Evolutionary conservation across 2,329 filamentous ascomycete species (phyloP).

Genomic region (Meredithiella fracta): DNA sequence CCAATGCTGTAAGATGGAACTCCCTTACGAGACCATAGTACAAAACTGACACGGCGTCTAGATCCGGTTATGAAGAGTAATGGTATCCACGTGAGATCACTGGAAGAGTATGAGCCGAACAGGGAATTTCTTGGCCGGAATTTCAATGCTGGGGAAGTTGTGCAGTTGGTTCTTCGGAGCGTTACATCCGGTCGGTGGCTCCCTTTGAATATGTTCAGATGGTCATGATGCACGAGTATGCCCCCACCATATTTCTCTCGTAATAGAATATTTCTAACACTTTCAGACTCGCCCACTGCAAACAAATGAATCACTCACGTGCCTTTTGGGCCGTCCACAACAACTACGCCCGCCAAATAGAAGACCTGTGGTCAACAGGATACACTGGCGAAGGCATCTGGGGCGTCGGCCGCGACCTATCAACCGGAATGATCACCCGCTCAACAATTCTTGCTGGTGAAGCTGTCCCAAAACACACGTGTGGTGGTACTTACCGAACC

Average conservation of each 20-base stretch:
- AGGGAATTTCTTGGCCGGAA: conserved; percentile 73
- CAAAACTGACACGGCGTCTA: conserved; percentile 17
- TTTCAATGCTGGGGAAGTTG: conserved; percentile 76
- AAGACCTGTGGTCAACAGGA: conserved; percentile 46
- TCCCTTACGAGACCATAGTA: background rate
- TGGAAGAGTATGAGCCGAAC: conserved; percentile 73
- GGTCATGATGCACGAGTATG: conserved; percentile 80
- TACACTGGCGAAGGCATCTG: conserved; percentile 75
- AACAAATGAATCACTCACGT: conserved; percentile 77
- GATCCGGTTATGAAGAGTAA: conserved; percentile 55
- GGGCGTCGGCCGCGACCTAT: conserved; percentile 52
- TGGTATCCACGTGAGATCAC: conserved; percentile 41
- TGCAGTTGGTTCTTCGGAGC: conserved; percentile 67
- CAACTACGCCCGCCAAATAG: conserved; percentile 54
- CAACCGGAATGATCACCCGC: conserved; percentile 41
- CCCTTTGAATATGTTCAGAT: conserved; percentile 75
- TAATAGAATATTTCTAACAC: background rate
- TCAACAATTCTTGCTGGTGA: conserved; percentile 38
- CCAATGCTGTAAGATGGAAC: conserved; percentile 44
- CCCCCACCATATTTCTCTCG: conserved; percentile 1
- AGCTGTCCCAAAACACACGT: conserved; percentile 52
- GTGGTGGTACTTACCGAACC: conserved; percentile 62
- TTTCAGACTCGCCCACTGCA: conserved; percentile 58
- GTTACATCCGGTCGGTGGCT: conserved; percentile 52
- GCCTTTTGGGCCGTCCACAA: conserved; percentile 71